phyloP scores from a whole-genome alignment of 352 stramenopile species.

The Phytophthora kernoviae region DNA sequence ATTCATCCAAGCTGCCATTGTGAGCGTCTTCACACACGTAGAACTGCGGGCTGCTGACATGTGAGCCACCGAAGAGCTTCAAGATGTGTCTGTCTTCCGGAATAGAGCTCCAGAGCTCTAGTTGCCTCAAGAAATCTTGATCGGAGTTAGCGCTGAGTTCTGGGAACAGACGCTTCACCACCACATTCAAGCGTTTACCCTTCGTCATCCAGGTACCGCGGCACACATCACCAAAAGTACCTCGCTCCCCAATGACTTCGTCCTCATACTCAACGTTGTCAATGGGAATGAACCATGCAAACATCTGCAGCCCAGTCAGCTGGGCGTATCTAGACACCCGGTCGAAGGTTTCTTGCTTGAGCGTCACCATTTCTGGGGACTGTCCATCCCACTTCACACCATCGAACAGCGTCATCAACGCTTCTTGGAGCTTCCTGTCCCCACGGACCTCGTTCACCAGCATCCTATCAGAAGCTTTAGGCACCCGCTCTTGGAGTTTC shows the following conservation, averaged over 20 bases:
- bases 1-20: conserved; percentile 32
- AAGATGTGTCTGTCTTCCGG: conserved; percentile 36
- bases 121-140: conserved; percentile 33
- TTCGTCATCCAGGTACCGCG: conserved; percentile 13
- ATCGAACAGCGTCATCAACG: conserved; percentile 20
- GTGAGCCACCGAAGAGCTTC: conserved; percentile 41
- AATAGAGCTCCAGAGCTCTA: conserved; percentile 38
- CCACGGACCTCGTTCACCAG: conserved; percentile 23
- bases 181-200: conserved; percentile 26
- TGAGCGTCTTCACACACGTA: conserved; percentile 32
- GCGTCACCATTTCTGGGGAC: conserved; percentile 6
- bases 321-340: conserved; percentile 13
- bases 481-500: conserved; percentile 10
- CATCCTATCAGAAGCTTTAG: neutral
- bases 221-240: conserved; percentile 17
- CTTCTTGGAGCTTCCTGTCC: conserved; percentile 26
- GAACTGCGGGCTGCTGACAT: conserved; percentile 30
- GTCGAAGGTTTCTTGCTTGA: conserved; percentile 17
- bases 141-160: conserved; percentile 1
- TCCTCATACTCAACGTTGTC: conserved; percentile 28
- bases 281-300: conserved; percentile 30
- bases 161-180: conserved; percentile 11
- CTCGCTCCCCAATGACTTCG: conserved; percentile 8
- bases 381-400: conserved; percentile 10
- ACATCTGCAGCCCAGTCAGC: conserved; percentile 10